These are phyloP conservation scores for Dioscorea alata DNA, from an alignment of 106 monocot genomes.

Conservation along the genomic window DNA sequence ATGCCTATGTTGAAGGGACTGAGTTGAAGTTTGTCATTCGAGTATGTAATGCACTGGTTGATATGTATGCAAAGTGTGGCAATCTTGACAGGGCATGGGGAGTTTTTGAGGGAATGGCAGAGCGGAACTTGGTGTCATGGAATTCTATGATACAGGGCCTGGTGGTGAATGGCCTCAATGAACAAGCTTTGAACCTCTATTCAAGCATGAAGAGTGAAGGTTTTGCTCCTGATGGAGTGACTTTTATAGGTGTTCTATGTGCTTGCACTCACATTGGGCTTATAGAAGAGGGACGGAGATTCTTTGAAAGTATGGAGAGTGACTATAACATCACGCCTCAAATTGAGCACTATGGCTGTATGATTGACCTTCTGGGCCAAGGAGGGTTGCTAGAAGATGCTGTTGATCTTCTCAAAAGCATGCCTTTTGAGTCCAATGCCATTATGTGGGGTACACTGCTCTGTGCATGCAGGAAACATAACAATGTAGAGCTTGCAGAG, in stretches of 20 bases:
- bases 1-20: conserved; percentile 22
- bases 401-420: conserved; percentile 37
- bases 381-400: conserved; percentile 63
- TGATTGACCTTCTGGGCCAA: conserved; percentile 74
- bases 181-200: conserved; percentile 58
- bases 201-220: conserved; percentile 48
- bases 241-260: conserved; percentile 60
- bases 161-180: conserved; percentile 62
- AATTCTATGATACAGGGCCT: conserved; percentile 73
- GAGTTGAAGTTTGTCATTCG: conserved; percentile 22
- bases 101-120: conserved; percentile 35
- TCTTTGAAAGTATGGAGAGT: conserved; percentile 61
- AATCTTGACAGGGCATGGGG: conserved; percentile 38
- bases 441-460: conserved; percentile 79
- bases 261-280: conserved; percentile 73
- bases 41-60: conserved; percentile 69
- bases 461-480: conserved; percentile 59
- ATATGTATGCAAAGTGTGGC: conserved; percentile 86
- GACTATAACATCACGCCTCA: conserved; percentile 56
- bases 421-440: conserved; percentile 75
- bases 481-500: conserved; percentile 68
- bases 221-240: conserved; percentile 56
- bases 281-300: conserved; percentile 42
- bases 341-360: conserved; percentile 86
- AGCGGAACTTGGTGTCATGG: conserved; percentile 67